Base-by-base conservation (phyloP, 2,329 filamentous ascomycete genomes). In the Fusarium guadeloupense region DNA sequence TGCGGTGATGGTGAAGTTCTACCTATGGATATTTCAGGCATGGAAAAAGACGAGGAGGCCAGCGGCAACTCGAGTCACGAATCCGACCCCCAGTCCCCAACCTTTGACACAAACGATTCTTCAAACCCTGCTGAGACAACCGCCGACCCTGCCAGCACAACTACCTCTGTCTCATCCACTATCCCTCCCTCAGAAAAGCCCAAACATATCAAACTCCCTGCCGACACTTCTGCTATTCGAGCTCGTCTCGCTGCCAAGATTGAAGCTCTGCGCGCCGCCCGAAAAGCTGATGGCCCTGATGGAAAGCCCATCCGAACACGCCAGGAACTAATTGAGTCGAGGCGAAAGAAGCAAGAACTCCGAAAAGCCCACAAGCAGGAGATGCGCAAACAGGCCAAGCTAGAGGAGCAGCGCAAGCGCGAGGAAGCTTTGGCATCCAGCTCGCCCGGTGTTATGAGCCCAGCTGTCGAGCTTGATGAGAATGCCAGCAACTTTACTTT, bases 341-440 rank as follows among this genome's bases (percentile, higher is more conserved):
- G 95, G 35, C 87, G 95, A 62, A 87, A 88, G 72, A 97, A 97
- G 78, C 91, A 96, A 74, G 89, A 92, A 56, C 87, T 93, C 74
- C 87, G 92, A 60, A 94, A 93, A 74, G 88, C 88, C 19, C 90
- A 94, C 71, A 98, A 97, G 80, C 95, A 96, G 76, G 91, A 94
- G 71, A 80, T 93, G 54, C 86, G 93, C 38, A 81, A 85, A 64
- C 84, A 91, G 68, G 89, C 90, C 17, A 94, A 91, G 73, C 85
- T 90, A 46, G 92, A 96, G 69, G 93, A 95, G 74, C 88, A 92
- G 52, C 78, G 77, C 33, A 83, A 85, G 69, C 83, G 86, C 26
- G 86, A 89, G 70, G 85, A 86, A 70, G 85, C 85, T 10, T 77
- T 89, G 25, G 85, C 85, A 10, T 83, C 85, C 53, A 85, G 85